A percentile compares a stretch with the other conserved stretches of the same genome.
Evolutionary conservation across 108 stramenopile species (phyloP).

Genomic region (Mayamaea pseudoterrestris): DNA sequence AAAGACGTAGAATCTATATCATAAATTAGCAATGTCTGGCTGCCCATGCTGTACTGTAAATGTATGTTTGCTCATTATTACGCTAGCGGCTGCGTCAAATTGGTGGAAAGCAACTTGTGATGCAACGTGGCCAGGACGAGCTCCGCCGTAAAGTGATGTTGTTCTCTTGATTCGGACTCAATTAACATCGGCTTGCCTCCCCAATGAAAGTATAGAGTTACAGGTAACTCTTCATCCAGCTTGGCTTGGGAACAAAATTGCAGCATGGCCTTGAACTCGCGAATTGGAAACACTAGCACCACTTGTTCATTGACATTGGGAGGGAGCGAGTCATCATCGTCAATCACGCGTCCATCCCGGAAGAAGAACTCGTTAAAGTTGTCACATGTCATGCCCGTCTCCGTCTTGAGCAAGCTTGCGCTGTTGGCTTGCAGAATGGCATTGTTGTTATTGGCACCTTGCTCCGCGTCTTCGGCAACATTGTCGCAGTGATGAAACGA

Average conservation of each 20-base stretch:
- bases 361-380: constrained; percentile 66
- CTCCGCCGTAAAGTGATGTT: background rate
- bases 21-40: too few species aligned
- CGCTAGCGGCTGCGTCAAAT: background rate
- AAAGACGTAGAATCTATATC: too few species aligned
- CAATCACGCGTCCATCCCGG: constrained; percentile 27
- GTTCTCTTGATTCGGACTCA: background rate
- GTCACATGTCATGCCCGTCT: constrained; percentile 56
- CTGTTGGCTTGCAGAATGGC: constrained; percentile 20
- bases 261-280: constrained; percentile 71
- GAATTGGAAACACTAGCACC: constrained; percentile 66
- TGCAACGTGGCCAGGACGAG: constrained; percentile 62
- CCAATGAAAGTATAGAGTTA: constrained; percentile 62
- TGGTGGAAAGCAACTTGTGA: constrained; percentile 21
- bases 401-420: constrained; percentile 49
- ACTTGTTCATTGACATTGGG: constrained; percentile 53
- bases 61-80: too few species aligned
- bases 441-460: constrained; percentile 16
- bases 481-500: constrained; percentile 38
- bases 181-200: constrained; percentile 71
- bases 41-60: too few species aligned
- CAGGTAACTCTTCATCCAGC: constrained; percentile 28
- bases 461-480: background rate
- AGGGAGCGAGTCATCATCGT: constrained; percentile 27
- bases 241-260: constrained; percentile 58